Base-by-base conservation (phyloP, 306 rosid genomes). In the Sicyos baderoa region DNA sequence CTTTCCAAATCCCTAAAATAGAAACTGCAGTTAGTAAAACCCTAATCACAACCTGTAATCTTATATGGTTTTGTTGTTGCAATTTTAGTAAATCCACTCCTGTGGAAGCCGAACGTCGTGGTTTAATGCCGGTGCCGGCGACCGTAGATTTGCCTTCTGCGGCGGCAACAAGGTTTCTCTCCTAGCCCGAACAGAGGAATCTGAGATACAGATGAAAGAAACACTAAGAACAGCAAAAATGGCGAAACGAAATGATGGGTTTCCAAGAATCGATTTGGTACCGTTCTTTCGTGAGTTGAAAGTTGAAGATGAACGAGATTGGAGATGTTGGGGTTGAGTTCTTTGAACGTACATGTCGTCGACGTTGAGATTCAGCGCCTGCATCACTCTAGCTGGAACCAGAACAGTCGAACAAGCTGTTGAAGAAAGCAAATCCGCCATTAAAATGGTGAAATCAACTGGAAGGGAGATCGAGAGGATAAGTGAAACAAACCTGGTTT, bases 351-450 rank as follows among this genome's bases (percentile, higher is more conserved):
- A 62, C 56, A 77, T 40, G 6, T 72, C 79, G 9, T 84, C 90
- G 4, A 79, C 4, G 59, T 82, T 86, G 21, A 82, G 68, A 56
- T 89, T 86, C 76, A 87, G 59, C 0, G 96, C 95, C 32, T 86
- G 86, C 32, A 64, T 86, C n/a, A 84, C 95, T 70, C 81, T 83
- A 0, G 89, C 89, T 0, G 95, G 93, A 65, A 92, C 86, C 22
- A 86, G 37, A 13, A 65, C 93, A 27, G 86, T 84, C 6, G 85
- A 65, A 75, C 86, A 73, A 12, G 40, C 97, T 89, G 80, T 17
- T 56, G 10, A 18, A 18, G 68, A 6, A 25, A 40, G 2, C 4
- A 7, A 54, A 32, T 14, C 9, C 52, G 5, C 4, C 6, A 11
- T 50, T 27, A 51, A 70, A 70, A 51, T 51, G 2, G 7, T 0